Percentiles rank a stretch among this genome's conserved stretches.
These are phyloP conservation scores for Nannochloropsis salina DNA, from an alignment of 108 stramenopile genomes.

Conservation along the genomic window DNA sequence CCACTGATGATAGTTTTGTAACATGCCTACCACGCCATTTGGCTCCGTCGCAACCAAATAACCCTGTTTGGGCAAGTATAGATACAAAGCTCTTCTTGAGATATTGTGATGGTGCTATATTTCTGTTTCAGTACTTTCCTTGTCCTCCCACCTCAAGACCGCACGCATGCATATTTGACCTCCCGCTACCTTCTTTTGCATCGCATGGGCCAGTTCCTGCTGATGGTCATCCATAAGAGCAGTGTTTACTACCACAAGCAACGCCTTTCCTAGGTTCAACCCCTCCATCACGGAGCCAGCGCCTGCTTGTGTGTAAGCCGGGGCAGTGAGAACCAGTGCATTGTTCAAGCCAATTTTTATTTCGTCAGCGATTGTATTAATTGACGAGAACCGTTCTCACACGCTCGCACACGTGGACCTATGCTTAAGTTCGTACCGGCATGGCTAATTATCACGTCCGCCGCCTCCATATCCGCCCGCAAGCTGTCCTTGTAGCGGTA, in stretches of 20 bases:
- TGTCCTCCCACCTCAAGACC: too few species aligned
- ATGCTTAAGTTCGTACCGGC: background rate
- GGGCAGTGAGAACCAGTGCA: too few species aligned
- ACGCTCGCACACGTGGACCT: too few species aligned
- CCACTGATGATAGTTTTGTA: background rate
- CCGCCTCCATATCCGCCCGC: constrained; percentile 65
- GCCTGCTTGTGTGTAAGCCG: constrained; percentile 63
- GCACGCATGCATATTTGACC: too few species aligned
- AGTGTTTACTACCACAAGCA: constrained; percentile 78
- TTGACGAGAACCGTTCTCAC: too few species aligned
- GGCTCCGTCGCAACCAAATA: background rate
- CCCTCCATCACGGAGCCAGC: constrained; percentile 86
- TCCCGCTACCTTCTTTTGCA: constrained; percentile 44
- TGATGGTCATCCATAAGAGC: constrained; percentile 92
- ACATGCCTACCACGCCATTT: background rate
- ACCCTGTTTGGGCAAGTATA: background rate
- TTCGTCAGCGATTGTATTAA: too few species aligned
- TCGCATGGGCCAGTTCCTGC: constrained; percentile 74
- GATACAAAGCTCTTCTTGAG: background rate
- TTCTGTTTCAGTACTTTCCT: too few species aligned
- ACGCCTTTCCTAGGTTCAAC: constrained; percentile 37
- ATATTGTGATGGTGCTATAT: too few species aligned
- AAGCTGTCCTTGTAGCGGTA: constrained; percentile 71
- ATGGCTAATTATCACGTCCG: constrained; percentile 77
- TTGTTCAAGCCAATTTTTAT: too few species aligned